A percentile compares a stretch with the other conserved stretches of the same genome.
Evolutionary conservation across 257 asterid genomes (phyloP).

Genomic region (Nicotiana noctiflora): DNA sequence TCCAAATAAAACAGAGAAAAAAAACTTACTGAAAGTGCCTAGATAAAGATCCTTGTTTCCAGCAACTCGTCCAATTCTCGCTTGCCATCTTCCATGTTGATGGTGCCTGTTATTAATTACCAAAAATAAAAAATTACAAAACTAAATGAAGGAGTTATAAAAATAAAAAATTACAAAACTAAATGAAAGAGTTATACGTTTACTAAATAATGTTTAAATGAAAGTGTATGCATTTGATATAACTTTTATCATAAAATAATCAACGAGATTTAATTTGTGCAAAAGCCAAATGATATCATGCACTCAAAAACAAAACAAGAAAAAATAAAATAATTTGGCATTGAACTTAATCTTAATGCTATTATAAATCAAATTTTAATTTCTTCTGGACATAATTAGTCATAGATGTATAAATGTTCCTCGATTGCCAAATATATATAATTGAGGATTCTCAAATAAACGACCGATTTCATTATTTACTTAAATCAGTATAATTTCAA

Average conservation of each 20-base stretch:
- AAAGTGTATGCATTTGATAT: no score
- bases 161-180: neutral
- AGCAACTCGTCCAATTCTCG: slow-evolving; percentile 92
- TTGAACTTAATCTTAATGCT: neutral
- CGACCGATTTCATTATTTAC: no score
- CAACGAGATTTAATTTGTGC: neutral
- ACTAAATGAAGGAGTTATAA: neutral
- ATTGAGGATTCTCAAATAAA: no score
- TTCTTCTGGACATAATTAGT: neutral
- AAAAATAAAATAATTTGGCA: neutral
- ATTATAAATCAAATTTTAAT: no score
- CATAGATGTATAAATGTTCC: no score
- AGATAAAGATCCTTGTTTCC: slow-evolving; percentile 89
- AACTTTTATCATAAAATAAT: neutral
- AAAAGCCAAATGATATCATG: neutral
- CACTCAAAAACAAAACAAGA: neutral
- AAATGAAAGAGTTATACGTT: neutral
- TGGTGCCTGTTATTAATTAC: slow-evolving; percentile 48
- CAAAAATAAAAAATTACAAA: neutral
- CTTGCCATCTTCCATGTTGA: slow-evolving; percentile 98
- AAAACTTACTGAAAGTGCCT: slow-evolving; percentile 77
- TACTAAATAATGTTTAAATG: no score
- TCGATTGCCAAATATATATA: no score
- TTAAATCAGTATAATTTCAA: no score
- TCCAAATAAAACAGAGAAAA: no score